Evolutionary conservation across 1,284 basidiomycete species (phyloP), one percentile per base, ranked within the genome.

Genomic region (Cryptococcus wingfieldii): DNA sequence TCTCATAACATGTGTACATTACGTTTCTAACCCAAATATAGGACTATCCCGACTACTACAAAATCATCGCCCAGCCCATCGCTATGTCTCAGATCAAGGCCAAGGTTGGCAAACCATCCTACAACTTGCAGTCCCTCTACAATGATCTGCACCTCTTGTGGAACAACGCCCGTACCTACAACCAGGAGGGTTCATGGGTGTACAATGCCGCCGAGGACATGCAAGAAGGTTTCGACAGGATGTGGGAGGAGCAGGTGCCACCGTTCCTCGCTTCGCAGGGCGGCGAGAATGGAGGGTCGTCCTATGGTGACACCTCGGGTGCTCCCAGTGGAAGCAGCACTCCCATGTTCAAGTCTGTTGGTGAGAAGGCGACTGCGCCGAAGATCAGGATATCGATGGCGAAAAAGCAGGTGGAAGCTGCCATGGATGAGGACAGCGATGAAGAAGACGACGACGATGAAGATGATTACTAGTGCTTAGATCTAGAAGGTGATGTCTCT

Each of bases 121-220:
- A 90, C 77, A 85, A 80, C 44, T 84, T 93, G 44, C 79, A 83
- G 38, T 79, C 82, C 49, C 93, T 87, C 79, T 82, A 83, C 52
- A 83, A 85, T 50, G 94, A 98, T 77, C 90, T 90, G 64, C 73
- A 78, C 60, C 82, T 92, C 50, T 92, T 98, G 87, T 95, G 95
- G 76, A 82, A 84, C 72, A 98, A 98, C 71, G 94, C 95, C 5
- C 84, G 88, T 68, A 88, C 84, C 42, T 95, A 92, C 79, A 90
- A 94, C 75, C 51, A 70, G 53, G 71, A 74, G 51, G 75, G 67
- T 1, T 91, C 89, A 0, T 88, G 90, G 86, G 93, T 98, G 31
- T 96, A 92, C 78, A 82, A 89, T 62, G 92, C 97, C 63, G 93
- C 95, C 2, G 85, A 90, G 53, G 87, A 89, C 77, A 90, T 95